phyloP scores from a whole-genome alignment of 805 yeast genomes.

The Metschnikowia cerradonensis region DNA sequence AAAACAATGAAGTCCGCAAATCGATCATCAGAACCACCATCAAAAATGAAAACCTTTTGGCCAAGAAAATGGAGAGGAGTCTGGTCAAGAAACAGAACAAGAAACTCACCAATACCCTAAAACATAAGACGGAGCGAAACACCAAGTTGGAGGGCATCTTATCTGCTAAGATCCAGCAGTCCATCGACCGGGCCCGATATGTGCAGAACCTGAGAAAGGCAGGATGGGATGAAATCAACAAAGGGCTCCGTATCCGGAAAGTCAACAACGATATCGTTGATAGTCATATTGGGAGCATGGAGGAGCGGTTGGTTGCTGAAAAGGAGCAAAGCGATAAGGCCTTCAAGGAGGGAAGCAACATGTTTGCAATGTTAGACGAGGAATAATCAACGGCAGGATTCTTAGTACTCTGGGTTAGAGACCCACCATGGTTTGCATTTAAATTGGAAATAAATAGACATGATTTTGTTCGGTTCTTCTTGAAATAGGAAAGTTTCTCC shows the following conservation, averaged over 20 bases:
- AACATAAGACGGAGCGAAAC: constrained; percentile 44
- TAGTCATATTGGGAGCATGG: constrained; percentile 2
- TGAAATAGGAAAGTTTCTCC: too few relatives aligned
- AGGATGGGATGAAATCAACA: constrained; percentile 69
- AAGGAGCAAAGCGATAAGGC: constrained; percentile 10
- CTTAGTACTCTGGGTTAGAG: too few relatives aligned
- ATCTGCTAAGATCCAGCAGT: constrained; percentile 58
- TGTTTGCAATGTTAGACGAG: constrained; percentile 38
- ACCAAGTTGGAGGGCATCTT: constrained; percentile 51
- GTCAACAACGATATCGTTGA: constrained; percentile 5
- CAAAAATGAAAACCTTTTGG: constrained; percentile 60
- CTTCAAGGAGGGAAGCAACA: constrained; percentile 17
- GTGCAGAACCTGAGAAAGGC: constrained; percentile 62
- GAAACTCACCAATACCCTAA: constrained; percentile 29
- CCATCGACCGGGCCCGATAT: constrained; percentile 59
- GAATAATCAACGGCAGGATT: background rate
- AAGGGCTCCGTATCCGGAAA: constrained; percentile 34
- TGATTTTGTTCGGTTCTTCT: too few relatives aligned
- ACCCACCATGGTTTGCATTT: too few relatives aligned
- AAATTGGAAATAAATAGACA: too few relatives aligned
- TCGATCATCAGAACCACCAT: constrained; percentile 64
- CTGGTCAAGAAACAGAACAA: constrained; percentile 28
- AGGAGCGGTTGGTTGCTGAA: constrained; percentile 1
- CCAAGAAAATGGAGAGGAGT: constrained; percentile 48
- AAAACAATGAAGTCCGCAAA: constrained; percentile 55